Percentiles rank a stretch among this genome's conserved stretches.
Evolutionary conservation across 768 basidiomycete genomes (phyloP).

Genomic region (Termitomyces sp.): DNA sequence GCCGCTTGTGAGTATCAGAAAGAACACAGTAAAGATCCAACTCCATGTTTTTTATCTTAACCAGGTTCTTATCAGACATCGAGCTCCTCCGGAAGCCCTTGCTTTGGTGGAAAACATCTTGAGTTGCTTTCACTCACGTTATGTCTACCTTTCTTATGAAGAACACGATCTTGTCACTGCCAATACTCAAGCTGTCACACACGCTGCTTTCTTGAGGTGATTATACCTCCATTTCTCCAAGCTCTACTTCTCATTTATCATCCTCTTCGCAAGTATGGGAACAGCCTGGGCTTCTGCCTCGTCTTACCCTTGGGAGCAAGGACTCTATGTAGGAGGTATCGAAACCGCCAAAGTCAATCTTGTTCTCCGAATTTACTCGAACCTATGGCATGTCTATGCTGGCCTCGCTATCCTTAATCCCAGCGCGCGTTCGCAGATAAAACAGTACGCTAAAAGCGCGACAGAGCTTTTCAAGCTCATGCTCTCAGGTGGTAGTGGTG

Average conservation of each 20-base stretch:
- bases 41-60: neutral
- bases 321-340: conserved; percentile 93
- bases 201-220: conserved; percentile 94
- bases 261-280: conserved; percentile 70
- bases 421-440: conserved; percentile 79
- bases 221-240: conserved; percentile 5
- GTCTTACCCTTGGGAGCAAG: conserved; percentile 93
- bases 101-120: conserved; percentile 79
- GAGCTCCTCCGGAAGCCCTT: conserved; percentile 71
- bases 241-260: neutral
- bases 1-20: conserved; percentile 64
- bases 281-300: conserved; percentile 83
- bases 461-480: conserved; percentile 96
- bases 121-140: conserved; percentile 73
- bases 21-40: neutral
- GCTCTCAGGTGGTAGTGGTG: conserved; percentile 51
- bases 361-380: conserved; percentile 91
- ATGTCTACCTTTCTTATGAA: conserved; percentile 91
- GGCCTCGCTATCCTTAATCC: conserved; percentile 98
- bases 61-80: conserved; percentile 86
- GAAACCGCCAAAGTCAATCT: conserved; percentile 99
- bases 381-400: conserved; percentile 99
- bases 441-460: conserved; percentile 82
- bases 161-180: conserved; percentile 96
- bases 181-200: conserved; percentile 97